A percentile compares a stretch with the other conserved stretches of the same genome.
Conservation (phyloP, 2,329 filamentous ascomycete genomes). For the Aspergillus jensenii region DNA sequence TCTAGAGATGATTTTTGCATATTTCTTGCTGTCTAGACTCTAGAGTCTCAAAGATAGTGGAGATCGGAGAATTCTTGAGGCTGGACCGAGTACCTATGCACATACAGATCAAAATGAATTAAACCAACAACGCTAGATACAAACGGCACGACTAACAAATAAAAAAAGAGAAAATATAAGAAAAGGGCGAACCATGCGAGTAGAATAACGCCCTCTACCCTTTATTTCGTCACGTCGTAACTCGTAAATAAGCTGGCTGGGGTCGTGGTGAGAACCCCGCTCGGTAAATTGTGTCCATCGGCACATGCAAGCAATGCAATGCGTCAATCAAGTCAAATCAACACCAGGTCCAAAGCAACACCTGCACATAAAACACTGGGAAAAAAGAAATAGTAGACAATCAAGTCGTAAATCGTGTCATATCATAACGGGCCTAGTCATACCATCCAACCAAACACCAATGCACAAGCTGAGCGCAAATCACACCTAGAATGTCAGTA, state of each 20-base stretch:
- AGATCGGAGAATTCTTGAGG: no score
- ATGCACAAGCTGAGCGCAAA: background rate
- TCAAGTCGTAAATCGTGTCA: background rate
- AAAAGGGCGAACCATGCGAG: background rate
- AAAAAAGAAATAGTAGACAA: background rate
- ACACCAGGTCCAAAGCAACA: background rate
- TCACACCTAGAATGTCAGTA: slow-evolving; percentile 3
- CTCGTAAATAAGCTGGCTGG: background rate
- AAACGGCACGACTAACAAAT: background rate
- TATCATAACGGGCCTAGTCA: background rate
- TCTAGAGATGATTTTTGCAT: background rate
- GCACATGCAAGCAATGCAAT: background rate
- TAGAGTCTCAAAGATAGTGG: background rate
- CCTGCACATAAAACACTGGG: no score
- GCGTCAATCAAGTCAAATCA: background rate
- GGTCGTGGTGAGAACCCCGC: background rate
- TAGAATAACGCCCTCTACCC: background rate
- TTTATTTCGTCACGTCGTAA: slow-evolving; percentile 5
- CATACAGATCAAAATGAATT: background rate
- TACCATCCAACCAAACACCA: background rate
- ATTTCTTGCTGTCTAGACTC: background rate
- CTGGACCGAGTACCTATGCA: background rate
- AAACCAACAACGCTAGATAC: background rate
- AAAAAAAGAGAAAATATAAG: background rate
- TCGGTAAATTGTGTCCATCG: background rate